Base-by-base conservation (phyloP, 148 eudicot species). In the Dysphania ambrosioides region DNA sequence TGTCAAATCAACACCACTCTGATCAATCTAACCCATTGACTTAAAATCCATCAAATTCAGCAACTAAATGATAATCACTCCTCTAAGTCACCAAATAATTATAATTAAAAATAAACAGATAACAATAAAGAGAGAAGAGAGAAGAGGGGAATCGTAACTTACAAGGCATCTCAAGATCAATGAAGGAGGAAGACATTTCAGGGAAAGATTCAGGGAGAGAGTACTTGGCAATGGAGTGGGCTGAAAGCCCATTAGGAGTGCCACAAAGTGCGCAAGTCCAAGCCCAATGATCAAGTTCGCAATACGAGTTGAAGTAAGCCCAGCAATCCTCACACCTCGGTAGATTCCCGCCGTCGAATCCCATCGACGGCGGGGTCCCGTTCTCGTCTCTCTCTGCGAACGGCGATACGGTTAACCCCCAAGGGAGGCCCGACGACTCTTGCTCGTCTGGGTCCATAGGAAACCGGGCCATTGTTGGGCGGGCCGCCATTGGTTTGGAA, bases 321-420 rank as follows among this genome's bases (percentile, higher is more conserved):
- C 96, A 94, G 71, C 98, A 94, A 77, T 91, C 90, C 86, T 94
- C 98, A 75, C 98, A 94, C 72, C 98, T 76, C 9, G 98, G 98
- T 47, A 94, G 62, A 27, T 79, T 67, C 40, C 91, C 84, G 6
- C 97, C 98, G 77, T 80, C 90, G 29, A 89, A 80, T 87, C 98
- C 98, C 79, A 84, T 81, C 78, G 81, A 81, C 85, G 97, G 98
- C 6, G 88, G 73, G 42, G 66, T 77, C 3, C 89, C 90, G 86
- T 90, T 85, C 88, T 94, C 98, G 64, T 94, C 97, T 61, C 55
- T 62, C 26, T 79, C 72, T 12, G 96, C 82, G 75, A 91, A 94
- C 24, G 98, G 97, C 26, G 90, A 72, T 53, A 91, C 78, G 23
- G 97, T 86, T 27, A 94, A 79, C 9, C 97, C 98, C 98, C 98